Evolutionary conservation across 345 rosid species (phyloP), one percentile per base, ranked within the genome.

Genomic region (Zanthoxylum bungeanum): DNA sequence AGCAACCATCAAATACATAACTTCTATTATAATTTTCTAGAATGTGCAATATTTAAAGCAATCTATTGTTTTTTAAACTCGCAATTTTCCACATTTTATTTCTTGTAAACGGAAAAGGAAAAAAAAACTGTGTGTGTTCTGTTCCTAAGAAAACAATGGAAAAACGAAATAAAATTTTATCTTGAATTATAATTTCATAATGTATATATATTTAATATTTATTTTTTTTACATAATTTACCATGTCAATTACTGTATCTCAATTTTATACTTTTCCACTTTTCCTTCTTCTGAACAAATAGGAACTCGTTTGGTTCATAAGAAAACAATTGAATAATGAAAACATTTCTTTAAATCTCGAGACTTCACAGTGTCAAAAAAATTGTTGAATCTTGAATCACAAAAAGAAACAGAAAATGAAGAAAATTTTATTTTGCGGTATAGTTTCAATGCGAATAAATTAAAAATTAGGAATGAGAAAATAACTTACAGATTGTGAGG

Each of bases 401-500:
- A 42, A 57, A 17, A 39, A 4, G 44, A 57, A 33, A 11, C 19
- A 2, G 47, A 30, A 34, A 34, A 3, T 34, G 16, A 39, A 24
- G 21, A 27, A 42, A 1, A 6, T 2, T 14, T 40, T n/a, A 6
- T 14, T n/a, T 42, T 40, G 9, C 8, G 7, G 7, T 25, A 62
- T 39, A 63, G 25, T 63, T 6, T 5, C 8, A 28, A 19, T 25
- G 55, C 24, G 24, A 21, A 9, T 28, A 40, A 44, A 47, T 24
- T 27, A 30, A 6, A 30, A 71, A 21, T 2, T 19, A 64, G 11
- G 9, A 60, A 10, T 3, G 9, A 27, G 2, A 55, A 60, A 33
- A 7, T 52, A 14, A 55, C 92, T 87, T 74, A 94, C 99, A 46
- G 89, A 84, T 84, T 89, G 85, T 28, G 86, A 84, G 39, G 86